Evolutionary conservation across 2,329 filamentous ascomycete genomes (phyloP).

Genomic region (Pezicula carpinea): DNA sequence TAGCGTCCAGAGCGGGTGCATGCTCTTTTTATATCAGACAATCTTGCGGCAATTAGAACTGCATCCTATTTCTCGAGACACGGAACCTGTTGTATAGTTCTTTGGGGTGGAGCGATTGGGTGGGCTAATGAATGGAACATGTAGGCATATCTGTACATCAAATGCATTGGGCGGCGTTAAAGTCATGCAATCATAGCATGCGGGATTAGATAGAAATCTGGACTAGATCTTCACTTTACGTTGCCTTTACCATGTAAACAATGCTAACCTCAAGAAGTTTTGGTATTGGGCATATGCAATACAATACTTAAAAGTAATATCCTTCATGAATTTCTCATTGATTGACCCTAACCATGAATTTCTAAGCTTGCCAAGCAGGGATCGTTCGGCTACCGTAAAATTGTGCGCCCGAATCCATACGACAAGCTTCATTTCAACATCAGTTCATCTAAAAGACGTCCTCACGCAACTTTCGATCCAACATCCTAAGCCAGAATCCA

Average conservation of each 20-base stretch:
- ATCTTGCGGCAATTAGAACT: conserved; percentile 72
- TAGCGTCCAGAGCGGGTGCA: conserved; percentile 92
- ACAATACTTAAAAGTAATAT: no score
- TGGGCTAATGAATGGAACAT: conserved; percentile 1
- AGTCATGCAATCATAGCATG: conserved; percentile 14
- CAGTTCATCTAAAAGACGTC: no score
- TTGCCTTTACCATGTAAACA: background rate
- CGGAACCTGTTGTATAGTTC: conserved; percentile 21
- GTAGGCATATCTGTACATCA: conserved; percentile 21
- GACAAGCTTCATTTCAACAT: no score
- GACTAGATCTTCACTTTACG: conserved; percentile 26
- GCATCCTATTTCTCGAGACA: conserved; percentile 20
- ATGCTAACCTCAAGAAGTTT: background rate
- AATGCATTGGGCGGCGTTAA: conserved; percentile 27
- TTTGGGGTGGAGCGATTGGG: background rate
- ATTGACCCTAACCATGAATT: no score
- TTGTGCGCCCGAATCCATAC: background rate
- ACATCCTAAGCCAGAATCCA: no score
- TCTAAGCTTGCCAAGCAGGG: no score
- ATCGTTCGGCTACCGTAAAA: no score
- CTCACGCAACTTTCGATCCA: no score
- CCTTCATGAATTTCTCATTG: no score
- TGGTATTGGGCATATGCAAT: no score
- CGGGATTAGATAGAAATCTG: conserved; percentile 11
- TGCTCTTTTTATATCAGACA: conserved; percentile 93